These are phyloP conservation scores for Galerina sulciceps DNA, from an alignment of 768 basidiomycete genomes.

Conservation along the genomic window DNA sequence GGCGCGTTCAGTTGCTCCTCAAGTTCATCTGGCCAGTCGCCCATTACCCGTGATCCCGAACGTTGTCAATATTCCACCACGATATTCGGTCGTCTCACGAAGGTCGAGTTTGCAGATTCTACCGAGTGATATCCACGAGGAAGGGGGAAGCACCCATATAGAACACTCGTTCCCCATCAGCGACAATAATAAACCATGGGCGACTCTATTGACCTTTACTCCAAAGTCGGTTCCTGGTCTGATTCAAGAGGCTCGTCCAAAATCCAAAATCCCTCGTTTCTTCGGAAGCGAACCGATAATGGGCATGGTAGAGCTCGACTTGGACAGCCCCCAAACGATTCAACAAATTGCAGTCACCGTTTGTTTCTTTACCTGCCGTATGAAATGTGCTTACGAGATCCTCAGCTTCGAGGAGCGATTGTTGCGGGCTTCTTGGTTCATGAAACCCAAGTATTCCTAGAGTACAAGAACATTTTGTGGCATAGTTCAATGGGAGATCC, in stretches of 20 bases:
- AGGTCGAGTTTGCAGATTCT: neutral
- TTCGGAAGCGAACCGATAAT: constrained; percentile 47
- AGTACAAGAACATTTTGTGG: constrained; percentile 26
- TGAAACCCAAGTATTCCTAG: constrained; percentile 24
- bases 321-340: constrained; percentile 47
- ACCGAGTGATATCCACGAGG: neutral
- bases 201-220: neutral
- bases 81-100: neutral
- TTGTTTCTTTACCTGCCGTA: neutral
- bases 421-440: constrained; percentile 21
- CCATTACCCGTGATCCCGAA: too few relatives aligned
- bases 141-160: neutral
- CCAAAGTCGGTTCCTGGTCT: neutral
- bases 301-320: constrained; percentile 52
- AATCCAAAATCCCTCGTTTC: constrained; percentile 26
- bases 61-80: neutral
- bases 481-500: constrained; percentile 25
- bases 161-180: constrained; percentile 9
- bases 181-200: constrained; percentile 8
- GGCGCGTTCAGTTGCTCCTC: too few relatives aligned
- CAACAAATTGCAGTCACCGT: constrained; percentile 32
- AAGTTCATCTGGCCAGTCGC: too few relatives aligned
- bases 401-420: constrained; percentile 29
- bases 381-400: neutral
- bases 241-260: neutral